phyloP scores from a whole-genome alignment of 345 rosid genomes.

The Bruguiera parviflora region DNA sequence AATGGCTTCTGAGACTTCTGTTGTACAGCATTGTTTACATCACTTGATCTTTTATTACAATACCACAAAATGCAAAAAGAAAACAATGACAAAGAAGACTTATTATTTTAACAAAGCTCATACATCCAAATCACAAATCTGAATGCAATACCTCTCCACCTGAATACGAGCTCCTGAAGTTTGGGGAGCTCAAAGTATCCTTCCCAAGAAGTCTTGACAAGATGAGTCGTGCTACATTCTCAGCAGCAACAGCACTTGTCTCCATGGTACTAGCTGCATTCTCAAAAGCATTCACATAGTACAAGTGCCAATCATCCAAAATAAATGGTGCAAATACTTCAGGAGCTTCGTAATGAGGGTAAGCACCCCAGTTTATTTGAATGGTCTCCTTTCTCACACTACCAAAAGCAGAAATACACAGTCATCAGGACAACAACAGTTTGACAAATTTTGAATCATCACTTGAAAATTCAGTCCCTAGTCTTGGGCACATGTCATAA shows the following conservation, averaged over 20 bases:
- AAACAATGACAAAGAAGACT: too few relatives aligned
- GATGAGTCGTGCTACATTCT: slow-evolving; percentile 82
- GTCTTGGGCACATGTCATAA: not conserved
- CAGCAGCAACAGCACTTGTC: slow-evolving; percentile 88
- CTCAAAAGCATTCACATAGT: slow-evolving; percentile 89
- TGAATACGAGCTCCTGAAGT: slow-evolving; percentile 28
- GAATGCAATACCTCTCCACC: slow-evolving; percentile 28
- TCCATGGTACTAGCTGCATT: slow-evolving; percentile 95
- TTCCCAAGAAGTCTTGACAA: slow-evolving; percentile 47
- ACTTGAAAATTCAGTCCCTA: not conserved
- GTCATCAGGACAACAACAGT: slow-evolving; percentile 6
- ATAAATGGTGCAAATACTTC: slow-evolving; percentile 84
- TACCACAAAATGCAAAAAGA: too few relatives aligned
- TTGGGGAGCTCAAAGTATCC: slow-evolving; percentile 19
- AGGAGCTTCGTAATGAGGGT: slow-evolving; percentile 81
- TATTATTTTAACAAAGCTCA: not conserved
- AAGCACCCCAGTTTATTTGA: slow-evolving; percentile 89
- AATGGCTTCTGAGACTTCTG: too few relatives aligned
- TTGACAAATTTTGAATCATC: not conserved
- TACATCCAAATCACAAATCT: slow-evolving; percentile 39
- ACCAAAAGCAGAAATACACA: slow-evolving; percentile 13
- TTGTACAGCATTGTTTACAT: too few relatives aligned
- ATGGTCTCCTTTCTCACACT: slow-evolving; percentile 65
- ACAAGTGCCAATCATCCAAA: slow-evolving; percentile 68
- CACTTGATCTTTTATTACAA: too few relatives aligned